Evolutionary conservation across 2,329 filamentous ascomycete genomes (phyloP), one percentile per base, ranked within the genome.

Genomic region (Elsinoe fawcettii): DNA sequence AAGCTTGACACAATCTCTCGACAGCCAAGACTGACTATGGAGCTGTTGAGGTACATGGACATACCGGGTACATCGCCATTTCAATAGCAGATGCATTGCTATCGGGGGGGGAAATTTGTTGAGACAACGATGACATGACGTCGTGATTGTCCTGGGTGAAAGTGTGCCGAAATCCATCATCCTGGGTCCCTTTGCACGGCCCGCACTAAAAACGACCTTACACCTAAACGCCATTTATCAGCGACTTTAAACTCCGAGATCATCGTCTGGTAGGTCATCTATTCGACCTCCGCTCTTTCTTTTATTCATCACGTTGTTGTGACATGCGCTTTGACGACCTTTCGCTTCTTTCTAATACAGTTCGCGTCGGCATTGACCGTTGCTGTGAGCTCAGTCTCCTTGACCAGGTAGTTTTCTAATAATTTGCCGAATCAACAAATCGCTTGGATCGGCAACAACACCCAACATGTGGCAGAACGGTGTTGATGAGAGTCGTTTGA

Each of bases 401-500:
- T 44, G 18, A 12, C 41, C 18, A 12, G 16, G n/a, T 44, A 25
- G 18, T 44, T 18, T 20, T 20, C 41, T 37, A 7, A 12, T 37
- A 37, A 37, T 37, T 37, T 14, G 4, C 34, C 9, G 14, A 51
- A 18, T 12, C 18, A 18, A 25, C n/a, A 32, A 30, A 32, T 30
- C 9, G 25, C 11, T 32, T 20, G 25, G 16, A 51, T 6, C 30
- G 23, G 37, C 34, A 53, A 53, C 25, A 36, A 39, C 3, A 11
- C 9, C 18, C 54, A 56, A 36, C 6, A 56, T 56, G 54, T 56
- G 54, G 54, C 54, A 56, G 30, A 56, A 56, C 27, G 54, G 54
- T 16, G 54, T 56, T 7, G 54, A 56, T 20, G 54, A 56, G 27
- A 32, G 37, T 34, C 39, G 54, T 25, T 37, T 56, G 6, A 11